Evolutionary conservation across 2,329 filamentous ascomycete species (phyloP), one percentile per base, ranked within the genome.

Genomic region (Aschersonia sp.): DNA sequence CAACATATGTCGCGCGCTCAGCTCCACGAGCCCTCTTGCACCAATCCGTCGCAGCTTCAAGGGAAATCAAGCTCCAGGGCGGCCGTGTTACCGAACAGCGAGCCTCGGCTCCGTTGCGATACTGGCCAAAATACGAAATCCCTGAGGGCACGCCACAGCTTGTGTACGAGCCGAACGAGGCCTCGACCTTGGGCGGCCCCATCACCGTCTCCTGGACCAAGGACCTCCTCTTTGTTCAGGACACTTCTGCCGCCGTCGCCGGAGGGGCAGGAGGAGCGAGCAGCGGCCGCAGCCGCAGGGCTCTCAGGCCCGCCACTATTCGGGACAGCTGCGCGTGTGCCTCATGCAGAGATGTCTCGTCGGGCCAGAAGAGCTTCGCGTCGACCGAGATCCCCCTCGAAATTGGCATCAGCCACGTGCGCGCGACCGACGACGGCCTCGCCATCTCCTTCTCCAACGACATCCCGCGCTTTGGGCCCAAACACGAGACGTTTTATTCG

Each of bases 361-460:
- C 78, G 1, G 76, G 76, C 43, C 77, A 81, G 51, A 77, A 79
- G 58, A 73, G 63, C 50, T 73, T 71, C 54, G 62, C 65, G 1
- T 69, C 67, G 4, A 60, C 62, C 31, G 64, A 70, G 32, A 61
- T 74, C 5, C 62, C 64, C 5, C 30, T 52, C 2, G 44, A 55
- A 9, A 63, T 70, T 31, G 45, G 51, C 10, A 58, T 71, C 22
- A 50, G 54, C 4, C 32, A 51, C 2, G 63, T 66, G 32, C 51
- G 55, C 2, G 46, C 61, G 1, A 53, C 54, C 12, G 54, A 64
- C 0, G 63, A 70, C 14, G 63, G 65, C 1, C 62, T 87, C 10
- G 64, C 70, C 22, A 62, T 90, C 6, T 58, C 65, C n/a, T 92
- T 86, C 79, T 56, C 62, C 5, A 57, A 65, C 45, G 72, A 76